A percentile compares a stretch with the other conserved stretches of the same genome.
These are phyloP conservation scores for Omphalea diandra DNA, from an alignment of 441 rosid species.

Conservation along the genomic window DNA sequence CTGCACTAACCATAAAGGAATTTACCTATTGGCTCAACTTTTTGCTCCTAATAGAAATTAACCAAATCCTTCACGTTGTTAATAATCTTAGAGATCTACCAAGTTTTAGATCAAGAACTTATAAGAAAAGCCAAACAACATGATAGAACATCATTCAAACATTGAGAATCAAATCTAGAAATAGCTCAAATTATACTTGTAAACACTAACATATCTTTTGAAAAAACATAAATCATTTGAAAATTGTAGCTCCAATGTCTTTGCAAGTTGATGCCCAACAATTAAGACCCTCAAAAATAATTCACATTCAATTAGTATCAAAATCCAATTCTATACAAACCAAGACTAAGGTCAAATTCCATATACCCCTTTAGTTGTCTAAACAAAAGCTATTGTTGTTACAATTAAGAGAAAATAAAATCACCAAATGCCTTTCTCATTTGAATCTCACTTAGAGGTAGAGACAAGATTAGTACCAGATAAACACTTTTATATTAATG, in stretches of 20 bases:
- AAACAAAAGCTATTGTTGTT: too few relatives aligned
- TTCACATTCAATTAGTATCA: conserved; percentile 18
- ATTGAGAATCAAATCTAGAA: conserved; percentile 12
- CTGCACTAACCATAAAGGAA: conserved; percentile 2
- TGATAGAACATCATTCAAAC: conserved; percentile 9
- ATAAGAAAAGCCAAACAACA: conserved; percentile 9
- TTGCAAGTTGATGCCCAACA: conserved; percentile 90
- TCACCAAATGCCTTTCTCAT: too few relatives aligned
- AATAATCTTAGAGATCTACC: conserved; percentile 96
- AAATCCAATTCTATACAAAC: neutral
- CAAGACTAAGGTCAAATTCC: too few relatives aligned
- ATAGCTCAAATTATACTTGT: conserved; percentile 53
- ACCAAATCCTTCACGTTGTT: conserved; percentile 98
- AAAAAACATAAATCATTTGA: conserved; percentile 92
- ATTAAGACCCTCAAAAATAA: conserved; percentile 70
- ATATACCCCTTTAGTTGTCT: too few relatives aligned
- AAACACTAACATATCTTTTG: conserved; percentile 90
- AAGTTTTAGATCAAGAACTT: conserved; percentile 20
- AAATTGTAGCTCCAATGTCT: conserved; percentile 85
- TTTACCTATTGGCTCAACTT: conserved; percentile 93
- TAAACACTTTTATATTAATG: too few relatives aligned
- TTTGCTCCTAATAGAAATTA: conserved; percentile 73
- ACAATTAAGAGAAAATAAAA: too few relatives aligned
- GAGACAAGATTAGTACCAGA: too few relatives aligned
- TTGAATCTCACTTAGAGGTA: too few relatives aligned